Base-by-base conservation (phyloP, 176 grass and related monocot species). In the Musa acuminata region DNA sequence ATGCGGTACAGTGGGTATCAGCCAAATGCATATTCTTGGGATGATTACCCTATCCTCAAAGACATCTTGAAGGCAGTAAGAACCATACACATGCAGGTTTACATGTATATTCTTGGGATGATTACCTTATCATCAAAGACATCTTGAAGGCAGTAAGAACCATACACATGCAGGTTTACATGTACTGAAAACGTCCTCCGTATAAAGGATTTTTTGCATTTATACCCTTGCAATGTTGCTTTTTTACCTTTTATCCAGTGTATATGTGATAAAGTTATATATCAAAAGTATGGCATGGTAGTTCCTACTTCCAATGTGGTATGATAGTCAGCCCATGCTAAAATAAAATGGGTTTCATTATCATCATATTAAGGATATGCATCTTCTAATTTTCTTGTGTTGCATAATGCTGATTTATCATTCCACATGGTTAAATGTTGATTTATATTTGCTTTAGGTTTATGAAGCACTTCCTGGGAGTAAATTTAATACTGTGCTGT, bases 1-100 rank as follows among this genome's bases (percentile, higher is more conserved):
- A 79, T 99, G 81, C 83, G 71, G 69, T 89, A 99, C 52, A 99
- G 95, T 13, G 95, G 90, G 2, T 81, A 91, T 72, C 88, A 87
- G 51, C 84, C 88, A 55, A 24, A 78, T 23, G 69, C 82, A 5
- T 74, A 99, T 79, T 87, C 90, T 77, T 94, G 95, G 90, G 81
- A 99, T 79, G 95, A 91, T 66, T 99, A 91, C 74, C 88, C 88
- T 22, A 55, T 86, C 52, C 86, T 99, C 49, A 99, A 89, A 77
- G 86, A 94, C 55, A 87, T 99, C 48, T 60, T 99, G 77, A 85
- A 87, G 64, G 71, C 25, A 17, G 88, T 99, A 83, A 78, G 86
- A 11, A 3, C 49, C 49, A 22, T 70, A 29, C 77, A 13, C 16
- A 14, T 79, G 22, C 64, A 51, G 17, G 19, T 24, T 24, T 24